A percentile compares a stretch with the other conserved stretches of the same genome.
phyloP scores from a whole-genome alignment of 306 rosid genomes.

The Oxytropis ochrocephala region DNA sequence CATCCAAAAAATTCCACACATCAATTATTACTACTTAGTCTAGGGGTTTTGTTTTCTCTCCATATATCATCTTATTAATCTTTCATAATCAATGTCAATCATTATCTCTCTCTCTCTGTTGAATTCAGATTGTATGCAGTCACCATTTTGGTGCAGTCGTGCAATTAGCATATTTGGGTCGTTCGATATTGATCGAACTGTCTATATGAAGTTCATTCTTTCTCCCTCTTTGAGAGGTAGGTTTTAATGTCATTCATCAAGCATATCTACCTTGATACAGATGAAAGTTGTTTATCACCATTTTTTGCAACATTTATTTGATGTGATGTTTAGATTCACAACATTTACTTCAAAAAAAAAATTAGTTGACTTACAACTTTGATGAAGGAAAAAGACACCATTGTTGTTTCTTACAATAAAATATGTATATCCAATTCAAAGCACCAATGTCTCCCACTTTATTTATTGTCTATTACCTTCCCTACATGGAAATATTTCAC shows the following conservation, averaged over 20 bases:
- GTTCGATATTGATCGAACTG: too few species aligned
- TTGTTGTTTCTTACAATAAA: background rate
- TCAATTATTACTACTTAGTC: background rate
- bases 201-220: too few species aligned
- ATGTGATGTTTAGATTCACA: background rate
- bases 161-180: too few species aligned
- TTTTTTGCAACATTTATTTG: slow-evolving; percentile 6
- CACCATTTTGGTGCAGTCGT: too few species aligned
- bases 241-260: background rate
- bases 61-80: background rate
- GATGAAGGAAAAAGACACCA: slow-evolving; percentile 20
- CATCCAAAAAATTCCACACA: background rate
- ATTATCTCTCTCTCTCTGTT: too few species aligned
- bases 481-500: background rate
- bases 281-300: background rate
- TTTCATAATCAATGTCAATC: background rate
- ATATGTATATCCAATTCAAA: background rate
- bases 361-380: background rate
- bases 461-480: background rate
- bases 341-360: background rate
- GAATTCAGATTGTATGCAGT: too few species aligned
- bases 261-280: too few species aligned
- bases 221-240: background rate
- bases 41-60: background rate
- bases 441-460: background rate